Percentiles rank a stretch among this genome's conserved stretches.
These are phyloP conservation scores for Pouteria campechiana DNA, from an alignment of 179 eudicot genomes.

Conservation along the genomic window DNA sequence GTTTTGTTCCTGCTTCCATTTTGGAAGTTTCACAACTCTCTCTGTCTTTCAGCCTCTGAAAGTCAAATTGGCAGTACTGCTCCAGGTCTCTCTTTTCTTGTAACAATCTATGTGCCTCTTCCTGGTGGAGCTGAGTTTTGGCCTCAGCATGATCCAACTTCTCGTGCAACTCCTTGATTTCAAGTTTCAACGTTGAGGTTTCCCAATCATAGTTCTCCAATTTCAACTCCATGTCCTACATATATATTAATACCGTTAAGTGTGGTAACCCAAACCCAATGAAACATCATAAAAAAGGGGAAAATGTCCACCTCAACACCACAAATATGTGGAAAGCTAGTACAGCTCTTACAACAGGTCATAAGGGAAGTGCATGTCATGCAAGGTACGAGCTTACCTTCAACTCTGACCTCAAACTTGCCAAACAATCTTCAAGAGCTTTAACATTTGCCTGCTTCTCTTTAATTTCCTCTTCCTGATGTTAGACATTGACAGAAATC, in stretches of 20 bases:
- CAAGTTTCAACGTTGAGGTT: conserved; percentile 31
- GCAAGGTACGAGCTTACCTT: conserved; percentile 41
- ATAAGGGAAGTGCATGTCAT: no score
- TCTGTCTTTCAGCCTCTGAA: conserved; percentile 63
- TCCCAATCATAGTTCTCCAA: conserved; percentile 54
- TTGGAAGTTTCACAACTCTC: conserved; percentile 77
- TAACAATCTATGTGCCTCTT: conserved; percentile 63
- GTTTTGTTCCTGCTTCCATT: conserved; percentile 79
- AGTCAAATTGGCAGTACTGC: conserved; percentile 66
- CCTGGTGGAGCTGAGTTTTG: conserved; percentile 59
- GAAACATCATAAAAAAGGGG: no score
- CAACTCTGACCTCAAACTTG: conserved; percentile 69
- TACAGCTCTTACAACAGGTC: no score
- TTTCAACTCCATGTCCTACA: conserved; percentile 79
- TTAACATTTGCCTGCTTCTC: conserved; percentile 68
- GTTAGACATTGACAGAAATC: conserved; percentile 4
- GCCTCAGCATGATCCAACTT: conserved; percentile 52
- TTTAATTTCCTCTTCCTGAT: conserved; percentile 80
- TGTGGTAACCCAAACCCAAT: background rate
- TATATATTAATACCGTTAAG: conserved; percentile 2
- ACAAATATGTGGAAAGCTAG: no score
- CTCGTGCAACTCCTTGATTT: conserved; percentile 50
- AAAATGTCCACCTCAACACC: no score
- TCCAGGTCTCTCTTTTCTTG: conserved; percentile 72
- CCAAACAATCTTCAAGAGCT: conserved; percentile 69